Evolutionary conservation across 2,329 filamentous ascomycete genomes (phyloP), one percentile per base, ranked within the genome.

Genomic region (Talaromyces sp.): DNA sequence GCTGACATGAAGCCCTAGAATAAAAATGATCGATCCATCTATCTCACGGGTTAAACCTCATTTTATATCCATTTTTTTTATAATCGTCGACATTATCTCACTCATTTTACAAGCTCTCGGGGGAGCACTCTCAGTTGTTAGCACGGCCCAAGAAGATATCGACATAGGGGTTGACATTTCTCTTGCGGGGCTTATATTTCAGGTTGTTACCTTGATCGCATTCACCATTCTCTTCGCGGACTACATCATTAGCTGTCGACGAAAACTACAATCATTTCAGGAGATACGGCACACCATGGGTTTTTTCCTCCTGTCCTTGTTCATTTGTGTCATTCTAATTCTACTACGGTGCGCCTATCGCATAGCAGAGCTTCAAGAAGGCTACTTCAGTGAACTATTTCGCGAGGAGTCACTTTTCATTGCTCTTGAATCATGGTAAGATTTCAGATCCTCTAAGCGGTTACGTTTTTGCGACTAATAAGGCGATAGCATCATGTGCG

Each of bases 321-420:
- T 39, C 35, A 15, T 39, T 39, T 39, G 35, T n/a, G 79, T 75
- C 27, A 9, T 82, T 5, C 70, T 75, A 22, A 82, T 84, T 65
- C 78, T 81, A 59, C 72, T 77, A 37, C 79, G 83, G 67, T 84
- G 80, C 57, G 73, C 80, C 52, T 85, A 82, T 70, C 81, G 83
- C 68, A 80, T 84, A 45, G 79, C 79, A 0, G 82, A 85, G 71
- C 75, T 84, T 39, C 74, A 77, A 22, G 77, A 77, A n/a, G 82
- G 82, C 9, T 84, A 82, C 75, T 68, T 73, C 13, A 79, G 77
- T 66, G 66, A 74, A 25, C 68, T 84, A 45, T 84, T 83, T 73
- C 80, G 82, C 69, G 73, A 84, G 45, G 78, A 85, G 71, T 65
- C 72, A 2, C 75, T 79, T 19, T 84, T 85, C 69, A 81, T 85